Evolutionary conservation across 2,329 filamentous ascomycete species (phyloP).

Genomic region (Neurospora crassa): DNA sequence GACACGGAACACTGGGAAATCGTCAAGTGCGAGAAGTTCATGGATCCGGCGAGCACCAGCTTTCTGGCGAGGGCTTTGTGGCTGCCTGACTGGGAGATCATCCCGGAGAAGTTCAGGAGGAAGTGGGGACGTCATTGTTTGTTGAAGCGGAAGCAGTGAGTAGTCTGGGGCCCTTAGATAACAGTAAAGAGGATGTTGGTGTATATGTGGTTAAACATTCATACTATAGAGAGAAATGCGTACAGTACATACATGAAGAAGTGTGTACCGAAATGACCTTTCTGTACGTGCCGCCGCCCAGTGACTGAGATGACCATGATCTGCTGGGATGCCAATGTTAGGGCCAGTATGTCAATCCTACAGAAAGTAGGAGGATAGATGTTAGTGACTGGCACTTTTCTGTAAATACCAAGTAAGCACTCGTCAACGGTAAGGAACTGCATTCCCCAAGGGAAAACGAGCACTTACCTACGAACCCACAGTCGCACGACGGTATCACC

Average conservation of each 20-base stretch:
- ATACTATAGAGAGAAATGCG: background rate
- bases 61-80: slow-evolving; percentile 69
- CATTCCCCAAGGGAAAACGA: too few relatives aligned
- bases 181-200: background rate
- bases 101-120: slow-evolving; percentile 61
- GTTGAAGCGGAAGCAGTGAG: slow-evolving; percentile 44
- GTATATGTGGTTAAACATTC: background rate
- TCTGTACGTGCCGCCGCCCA: background rate
- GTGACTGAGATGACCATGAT: background rate
- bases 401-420: too few relatives aligned
- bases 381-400: too few relatives aligned
- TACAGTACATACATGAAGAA: background rate
- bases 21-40: slow-evolving; percentile 65
- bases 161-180: background rate
- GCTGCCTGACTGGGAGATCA: slow-evolving; percentile 61
- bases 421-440: too few relatives aligned
- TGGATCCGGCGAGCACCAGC: slow-evolving; percentile 69
- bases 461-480: too few relatives aligned
- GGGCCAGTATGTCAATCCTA: too few relatives aligned
- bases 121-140: slow-evolving; percentile 88
- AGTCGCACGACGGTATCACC: too few relatives aligned
- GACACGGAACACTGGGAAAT: slow-evolving; percentile 70
- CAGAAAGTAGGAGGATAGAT: too few relatives aligned
- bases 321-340: too few relatives aligned
- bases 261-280: background rate